phyloP scores from a whole-genome alignment of 768 basidiomycete genomes.

The Serendipita sp. region DNA sequence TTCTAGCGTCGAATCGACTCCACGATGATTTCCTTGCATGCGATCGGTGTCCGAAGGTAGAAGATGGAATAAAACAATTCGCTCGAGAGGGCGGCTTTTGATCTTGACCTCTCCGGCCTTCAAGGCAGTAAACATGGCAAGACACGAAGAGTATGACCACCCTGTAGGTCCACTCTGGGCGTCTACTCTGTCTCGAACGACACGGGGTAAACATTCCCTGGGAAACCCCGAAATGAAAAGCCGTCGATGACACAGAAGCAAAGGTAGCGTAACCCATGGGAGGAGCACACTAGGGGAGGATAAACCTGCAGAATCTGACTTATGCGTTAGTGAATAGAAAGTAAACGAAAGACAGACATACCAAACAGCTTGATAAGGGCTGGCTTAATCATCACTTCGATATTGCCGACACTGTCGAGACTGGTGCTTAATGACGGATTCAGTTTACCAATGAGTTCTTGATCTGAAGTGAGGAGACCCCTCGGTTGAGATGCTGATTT shows the following conservation, averaged over 20 bases:
- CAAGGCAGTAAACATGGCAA: background rate
- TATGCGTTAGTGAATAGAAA: background rate
- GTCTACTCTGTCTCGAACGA: background rate
- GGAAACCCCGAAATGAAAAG: conserved; percentile 5
- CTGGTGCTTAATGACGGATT: background rate
- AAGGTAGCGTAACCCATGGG: conserved; percentile 1
- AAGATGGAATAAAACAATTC: background rate
- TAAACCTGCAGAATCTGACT: background rate
- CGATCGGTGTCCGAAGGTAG: background rate
- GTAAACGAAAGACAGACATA: background rate
- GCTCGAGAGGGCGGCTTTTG: background rate
- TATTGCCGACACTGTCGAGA: background rate
- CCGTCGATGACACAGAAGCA: background rate
- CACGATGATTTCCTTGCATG: background rate
- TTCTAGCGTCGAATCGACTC: background rate
- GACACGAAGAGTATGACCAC: background rate
- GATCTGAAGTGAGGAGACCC: background rate
- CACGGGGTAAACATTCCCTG: background rate
- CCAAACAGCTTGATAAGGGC: conserved; percentile 3
- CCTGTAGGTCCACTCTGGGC: background rate
- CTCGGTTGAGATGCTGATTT: background rate
- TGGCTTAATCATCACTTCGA: background rate
- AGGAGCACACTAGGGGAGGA: background rate
- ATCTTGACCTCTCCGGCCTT: background rate
- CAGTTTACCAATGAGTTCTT: background rate